Evolutionary conservation across 352 stramenopile genomes (phyloP).

Genomic region (Globisporangium megalacanthum): DNA sequence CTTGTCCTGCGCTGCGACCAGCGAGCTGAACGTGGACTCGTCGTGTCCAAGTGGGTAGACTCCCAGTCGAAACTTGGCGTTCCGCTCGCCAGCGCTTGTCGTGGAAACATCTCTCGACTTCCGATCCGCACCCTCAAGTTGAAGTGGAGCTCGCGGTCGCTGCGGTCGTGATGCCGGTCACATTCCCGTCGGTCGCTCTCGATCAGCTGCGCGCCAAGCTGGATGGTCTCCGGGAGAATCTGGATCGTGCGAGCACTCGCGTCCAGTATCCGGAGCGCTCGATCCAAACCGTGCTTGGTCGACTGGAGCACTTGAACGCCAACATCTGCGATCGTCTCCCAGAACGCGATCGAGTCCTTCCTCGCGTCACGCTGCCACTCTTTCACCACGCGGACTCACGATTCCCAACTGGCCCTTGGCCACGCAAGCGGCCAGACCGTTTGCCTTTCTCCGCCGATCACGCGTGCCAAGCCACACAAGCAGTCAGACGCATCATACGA

Average conservation of each 20-base stretch:
- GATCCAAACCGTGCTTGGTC: slow-evolving; percentile 16
- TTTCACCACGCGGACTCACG: slow-evolving; percentile 40
- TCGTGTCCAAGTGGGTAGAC: slow-evolving; percentile 20
- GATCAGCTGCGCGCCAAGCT: slow-evolving; percentile 2
- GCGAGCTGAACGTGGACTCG: background rate
- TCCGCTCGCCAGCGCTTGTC: slow-evolving; percentile 4
- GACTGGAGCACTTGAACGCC: slow-evolving; percentile 15
- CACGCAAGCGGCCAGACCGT: slow-evolving; percentile 26
- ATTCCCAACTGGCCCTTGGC: slow-evolving; percentile 32
- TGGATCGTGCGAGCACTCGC: slow-evolving; percentile 6
- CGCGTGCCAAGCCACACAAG: background rate
- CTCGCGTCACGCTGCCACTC: slow-evolving; percentile 25
- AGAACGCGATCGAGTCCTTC: slow-evolving; percentile 24
- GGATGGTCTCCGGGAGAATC: slow-evolving; percentile 8
- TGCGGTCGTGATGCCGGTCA: slow-evolving; percentile 2
- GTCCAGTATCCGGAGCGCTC: slow-evolving; percentile 1
- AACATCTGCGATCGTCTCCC: slow-evolving; percentile 27
- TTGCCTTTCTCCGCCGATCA: slow-evolving; percentile 19
- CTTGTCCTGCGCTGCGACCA: background rate
- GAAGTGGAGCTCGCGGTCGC: slow-evolving; percentile 35
- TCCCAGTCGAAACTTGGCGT: slow-evolving; percentile 36
- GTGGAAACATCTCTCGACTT: background rate
- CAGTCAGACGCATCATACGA: background rate
- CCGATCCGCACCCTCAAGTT: slow-evolving; percentile 24
- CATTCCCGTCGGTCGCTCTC: slow-evolving; percentile 1